Evolutionary conservation across 768 basidiomycete genomes (phyloP), one percentile per base, ranked within the genome.

Genomic region (Candolleomyces eurysporus): DNA sequence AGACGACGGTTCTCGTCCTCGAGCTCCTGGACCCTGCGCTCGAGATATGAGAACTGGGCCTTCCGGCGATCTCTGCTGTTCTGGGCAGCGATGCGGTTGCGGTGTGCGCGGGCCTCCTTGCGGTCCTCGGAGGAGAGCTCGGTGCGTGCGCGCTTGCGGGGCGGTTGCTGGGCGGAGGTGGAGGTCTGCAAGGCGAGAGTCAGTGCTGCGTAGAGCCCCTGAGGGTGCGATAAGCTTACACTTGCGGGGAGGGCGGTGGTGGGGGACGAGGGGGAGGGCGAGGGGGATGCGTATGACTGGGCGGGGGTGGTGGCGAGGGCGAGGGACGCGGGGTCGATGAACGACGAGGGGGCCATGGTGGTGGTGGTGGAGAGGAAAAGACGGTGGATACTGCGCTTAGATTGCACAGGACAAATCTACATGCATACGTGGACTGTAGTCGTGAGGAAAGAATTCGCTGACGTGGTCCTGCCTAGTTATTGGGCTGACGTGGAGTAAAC

Each of bases 31-130:
- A 92, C 90, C 50, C 87, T 72, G 42, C 75, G 82, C 71, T 91
- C 88, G 46, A 93, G 87, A 65, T 78, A 80, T 1, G 77, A 59
- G 70, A 89, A 93, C 64, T 96, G 92, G 16, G 88, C 89, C 74
- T 96, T 96, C 60, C 93, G 84, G 66, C 91, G 84, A 77, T 96
- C 94, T 49, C 94, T 88, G 11, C 91, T 92, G 77, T 94, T 91
- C 79, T 96, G 94, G 5, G 94, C 94, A 2, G 94, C 94, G 72
- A 96, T 92, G 55, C 94, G 85, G 75, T 96, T 96, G 60, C 94
- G 87, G 76, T 94, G 92, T 16, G 91, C 93, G 65, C 94, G 83
- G 52, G 91, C 92, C 72, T 94, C 92, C 67, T 86, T 91, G 73
- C 91, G 90, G 68, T 93, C 91, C 63, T 93, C 92, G 0, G 88